Evolutionary conservation across 768 basidiomycete genomes (phyloP), one percentile per base, ranked within the genome.

Genomic region (Phaeotremella fagi): DNA sequence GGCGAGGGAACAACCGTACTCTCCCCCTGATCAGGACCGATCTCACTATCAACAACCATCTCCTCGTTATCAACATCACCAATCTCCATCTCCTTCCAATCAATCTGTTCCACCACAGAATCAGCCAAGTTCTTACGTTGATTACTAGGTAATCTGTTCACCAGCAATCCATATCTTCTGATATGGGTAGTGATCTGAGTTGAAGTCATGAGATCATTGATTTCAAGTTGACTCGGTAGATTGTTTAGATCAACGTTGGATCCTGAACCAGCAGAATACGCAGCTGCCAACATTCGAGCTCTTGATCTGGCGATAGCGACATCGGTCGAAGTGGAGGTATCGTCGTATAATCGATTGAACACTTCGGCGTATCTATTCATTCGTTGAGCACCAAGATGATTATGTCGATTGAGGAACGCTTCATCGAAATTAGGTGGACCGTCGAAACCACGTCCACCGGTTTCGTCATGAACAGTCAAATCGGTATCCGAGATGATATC

Each of bases 131-230:
- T 56, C 45, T 45, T 50, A 15, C 54, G 38, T 1, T 27, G 43
- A 2, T 2, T 36, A 18, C 31, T n/a, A 14, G 51, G 52, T 22
- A 57, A 38, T 36, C 50, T 54, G 7, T 33, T 15, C 15, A 62
- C 46, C 15, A 38, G 41, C 31, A 33, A 50, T 23, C 52, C 48
- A 3, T 59, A 45, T 44, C 44, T 33, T 22, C 41, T n/a, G 3
- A 64, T 52, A 31, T 55, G 47, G 27, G 44, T 50, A n/a, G 42
- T 36, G 33, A 48, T 60, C 51, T 64, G 49, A 1, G 47, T 57
- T 2, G 42, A 44, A 18, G 37, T 49, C 59, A 60, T 60, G 4
- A 53, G 59, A 22, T 46, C 45, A 20, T 12, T 44, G 42, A 29
- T 14, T 27, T 26, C 24, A 14, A 35, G 33, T 35, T 24, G 35